phyloP scores from a whole-genome alignment of 1,284 basidiomycete genomes.

The Hemileia vastatrix region DNA sequence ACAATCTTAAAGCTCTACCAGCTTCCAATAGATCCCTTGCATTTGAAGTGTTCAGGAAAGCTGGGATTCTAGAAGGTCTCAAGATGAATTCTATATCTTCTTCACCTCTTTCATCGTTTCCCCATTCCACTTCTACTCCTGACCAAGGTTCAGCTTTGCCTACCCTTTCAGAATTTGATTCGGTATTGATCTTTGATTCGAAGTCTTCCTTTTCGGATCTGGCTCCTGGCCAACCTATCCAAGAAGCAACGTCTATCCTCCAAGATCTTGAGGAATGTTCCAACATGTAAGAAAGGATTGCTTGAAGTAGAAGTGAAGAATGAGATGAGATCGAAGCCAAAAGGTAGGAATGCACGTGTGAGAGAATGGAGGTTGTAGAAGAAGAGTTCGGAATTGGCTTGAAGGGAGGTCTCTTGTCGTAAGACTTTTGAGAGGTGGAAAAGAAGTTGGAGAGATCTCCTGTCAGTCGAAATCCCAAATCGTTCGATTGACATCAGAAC shows the following conservation, averaged over 20 bases:
- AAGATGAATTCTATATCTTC: constrained; percentile 31
- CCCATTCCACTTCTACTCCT: constrained; percentile 31
- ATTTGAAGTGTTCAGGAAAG: constrained; percentile 26
- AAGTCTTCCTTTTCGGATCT: constrained; percentile 23
- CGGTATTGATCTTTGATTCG: constrained; percentile 1
- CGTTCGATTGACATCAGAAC: constrained; percentile 17
- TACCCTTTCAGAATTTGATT: constrained; percentile 1
- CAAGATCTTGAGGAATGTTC: constrained; percentile 28
- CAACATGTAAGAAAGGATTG: too few relatives aligned
- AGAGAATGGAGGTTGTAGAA: too few relatives aligned
- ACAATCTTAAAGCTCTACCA: constrained; percentile 30
- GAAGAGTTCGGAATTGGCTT: too few relatives aligned
- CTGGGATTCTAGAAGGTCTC: constrained; percentile 28
- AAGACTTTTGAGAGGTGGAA: too few relatives aligned
- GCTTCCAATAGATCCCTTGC: constrained; percentile 32
- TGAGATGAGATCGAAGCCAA: too few relatives aligned
- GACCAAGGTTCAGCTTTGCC: constrained; percentile 27
- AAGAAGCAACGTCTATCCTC: constrained; percentile 27
- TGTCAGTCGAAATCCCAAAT: too few relatives aligned
- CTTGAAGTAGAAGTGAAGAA: too few relatives aligned
- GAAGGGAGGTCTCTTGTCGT: too few relatives aligned
- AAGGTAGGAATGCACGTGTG: too few relatives aligned
- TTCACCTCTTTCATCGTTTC: constrained; percentile 30
- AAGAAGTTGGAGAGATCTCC: too few relatives aligned
- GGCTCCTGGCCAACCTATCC: constrained; percentile 34